These are phyloP conservation scores for Haematococcus sp. DNA, from an alignment of 139 green algal species.

Conservation along the genomic window DNA sequence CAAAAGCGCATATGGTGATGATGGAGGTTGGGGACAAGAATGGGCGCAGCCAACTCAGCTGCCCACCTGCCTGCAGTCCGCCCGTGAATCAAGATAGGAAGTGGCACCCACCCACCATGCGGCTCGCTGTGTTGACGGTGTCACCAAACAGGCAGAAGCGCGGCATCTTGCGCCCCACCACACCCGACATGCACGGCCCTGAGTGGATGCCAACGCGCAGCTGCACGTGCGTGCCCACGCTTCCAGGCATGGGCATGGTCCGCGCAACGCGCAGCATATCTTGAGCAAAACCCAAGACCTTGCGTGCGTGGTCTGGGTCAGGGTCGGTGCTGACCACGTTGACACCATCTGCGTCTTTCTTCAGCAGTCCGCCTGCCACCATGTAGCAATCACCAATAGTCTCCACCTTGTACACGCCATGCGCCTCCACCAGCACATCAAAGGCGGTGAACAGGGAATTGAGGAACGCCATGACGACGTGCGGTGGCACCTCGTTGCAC, in stretches of 20 bases:
- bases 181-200: constrained; percentile 26
- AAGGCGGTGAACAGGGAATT: constrained; percentile 40
- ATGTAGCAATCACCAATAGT: constrained; percentile 47
- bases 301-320: constrained; percentile 1
- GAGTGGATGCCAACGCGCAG: constrained; percentile 34
- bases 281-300: constrained; percentile 17
- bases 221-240: constrained; percentile 9
- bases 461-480: constrained; percentile 26
- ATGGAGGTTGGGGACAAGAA: too few species aligned
- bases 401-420: constrained; percentile 45
- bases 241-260: constrained; percentile 6
- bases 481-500: constrained; percentile 15
- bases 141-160: constrained; percentile 29
- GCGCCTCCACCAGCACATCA: constrained; percentile 36
- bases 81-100: too few species aligned
- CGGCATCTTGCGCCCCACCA: constrained; percentile 31
- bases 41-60: too few species aligned
- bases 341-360: constrained; percentile 27
- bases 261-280: constrained; percentile 14
- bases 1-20: too few species aligned
- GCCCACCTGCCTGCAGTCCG: too few species aligned
- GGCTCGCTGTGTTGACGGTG: background rate
- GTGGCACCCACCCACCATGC: too few species aligned
- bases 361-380: constrained; percentile 34
- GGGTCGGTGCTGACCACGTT: constrained; percentile 7